Conservation (phyloP, 1,284 basidiomycete genomes). For the Polyporus tsugae region DNA sequence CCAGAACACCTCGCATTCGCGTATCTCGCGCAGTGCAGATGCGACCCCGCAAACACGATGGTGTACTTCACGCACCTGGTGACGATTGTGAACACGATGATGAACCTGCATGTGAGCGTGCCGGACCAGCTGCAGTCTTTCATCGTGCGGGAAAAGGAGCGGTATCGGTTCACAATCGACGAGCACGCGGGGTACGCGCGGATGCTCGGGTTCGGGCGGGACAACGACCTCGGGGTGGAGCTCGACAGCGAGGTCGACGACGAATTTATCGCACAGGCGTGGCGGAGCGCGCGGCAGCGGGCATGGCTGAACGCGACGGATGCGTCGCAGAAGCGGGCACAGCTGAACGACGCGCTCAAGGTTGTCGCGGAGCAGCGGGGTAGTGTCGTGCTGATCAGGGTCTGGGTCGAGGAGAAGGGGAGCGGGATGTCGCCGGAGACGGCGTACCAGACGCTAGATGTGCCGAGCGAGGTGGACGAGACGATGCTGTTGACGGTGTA, state of each 20-base stretch:
- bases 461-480: conserved; percentile 77
- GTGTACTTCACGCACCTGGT: conserved; percentile 68
- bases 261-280: conserved; percentile 72
- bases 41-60: conserved; percentile 69
- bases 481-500: conserved; percentile 79
- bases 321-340: conserved; percentile 49
- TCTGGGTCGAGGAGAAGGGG: conserved; percentile 63
- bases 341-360: conserved; percentile 70
- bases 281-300: conserved; percentile 66
- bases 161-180: conserved; percentile 58
- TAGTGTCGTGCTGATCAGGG: conserved; percentile 54
- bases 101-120: conserved; percentile 52
- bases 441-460: conserved; percentile 79
- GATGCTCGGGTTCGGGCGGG: conserved; percentile 71
- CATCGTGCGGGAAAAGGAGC: conserved; percentile 62
- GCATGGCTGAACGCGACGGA: conserved; percentile 64
- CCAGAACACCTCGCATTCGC: conserved; percentile 77
- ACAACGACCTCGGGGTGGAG: conserved; percentile 65
- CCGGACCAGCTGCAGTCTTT: conserved; percentile 61
- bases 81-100: conserved; percentile 57
- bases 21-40: conserved; percentile 80
- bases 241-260: conserved; percentile 74
- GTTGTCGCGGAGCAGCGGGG: conserved; percentile 68
- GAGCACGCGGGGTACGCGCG: conserved; percentile 32
- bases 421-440: conserved; percentile 72